Evolutionary conservation across 129 eudicot species (phyloP).

Genomic region (Dittrichia graveolens): DNA sequence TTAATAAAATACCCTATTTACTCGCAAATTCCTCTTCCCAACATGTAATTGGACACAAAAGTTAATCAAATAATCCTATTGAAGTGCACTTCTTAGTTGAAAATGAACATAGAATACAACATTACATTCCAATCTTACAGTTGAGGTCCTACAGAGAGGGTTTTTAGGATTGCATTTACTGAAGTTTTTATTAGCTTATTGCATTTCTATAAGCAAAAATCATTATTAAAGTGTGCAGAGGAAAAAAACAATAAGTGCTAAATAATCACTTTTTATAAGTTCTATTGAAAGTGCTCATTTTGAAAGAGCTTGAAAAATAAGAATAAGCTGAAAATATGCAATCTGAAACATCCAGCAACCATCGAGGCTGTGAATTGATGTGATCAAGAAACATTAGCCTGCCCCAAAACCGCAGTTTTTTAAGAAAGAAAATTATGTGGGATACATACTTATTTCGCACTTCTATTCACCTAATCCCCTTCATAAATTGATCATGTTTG

Average conservation of each 20-base stretch:
- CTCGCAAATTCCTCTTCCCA: no score
- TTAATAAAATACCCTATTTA: not conserved
- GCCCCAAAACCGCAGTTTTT: not conserved
- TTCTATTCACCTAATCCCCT: not conserved
- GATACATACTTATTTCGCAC: not conserved
- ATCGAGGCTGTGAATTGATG: not conserved
- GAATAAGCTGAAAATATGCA: no score
- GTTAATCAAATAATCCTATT: not conserved
- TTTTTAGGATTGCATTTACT: no score
- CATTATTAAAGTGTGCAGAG: no score
- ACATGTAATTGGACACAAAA: not conserved
- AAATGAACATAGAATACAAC: constrained; percentile 4
- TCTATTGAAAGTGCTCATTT: no score
- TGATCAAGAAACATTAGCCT: constrained; percentile 10
- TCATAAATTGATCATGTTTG: not conserved
- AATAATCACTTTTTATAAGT: no score
- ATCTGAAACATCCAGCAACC: not conserved
- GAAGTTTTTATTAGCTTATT: no score
- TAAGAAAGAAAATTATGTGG: no score
- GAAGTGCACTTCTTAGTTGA: not conserved
- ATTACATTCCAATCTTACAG: not conserved
- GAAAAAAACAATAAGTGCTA: no score
- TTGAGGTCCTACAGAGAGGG: not conserved
- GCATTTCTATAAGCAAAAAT: no score
- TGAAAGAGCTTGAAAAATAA: no score